Base-by-base conservation (phyloP, 2,329 filamentous ascomycete species). In the Lasiodiplodia sp. region DNA sequence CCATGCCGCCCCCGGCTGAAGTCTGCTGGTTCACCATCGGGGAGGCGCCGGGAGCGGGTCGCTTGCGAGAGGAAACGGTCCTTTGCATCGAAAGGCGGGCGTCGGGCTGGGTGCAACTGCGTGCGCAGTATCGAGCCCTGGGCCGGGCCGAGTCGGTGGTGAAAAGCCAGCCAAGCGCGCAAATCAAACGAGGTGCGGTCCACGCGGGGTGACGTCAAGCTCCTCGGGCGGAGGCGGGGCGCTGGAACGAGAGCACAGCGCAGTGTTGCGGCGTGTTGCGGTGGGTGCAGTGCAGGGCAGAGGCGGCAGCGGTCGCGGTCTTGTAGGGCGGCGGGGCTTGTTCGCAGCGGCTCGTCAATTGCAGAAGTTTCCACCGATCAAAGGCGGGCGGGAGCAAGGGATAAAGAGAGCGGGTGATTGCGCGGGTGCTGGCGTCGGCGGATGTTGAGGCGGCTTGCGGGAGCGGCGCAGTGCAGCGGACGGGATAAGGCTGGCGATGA, bases 21-120 rank as follows among this genome's bases (percentile, higher is more conserved):
- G 71, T 52, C 56, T 82, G 82, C 68, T 86, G 86, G 75, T 88
- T 87, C 25, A 86, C 81, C 72, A 87, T 81, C n/a, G 92, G 90
- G 47, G 88, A 86, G 70, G 90, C 83, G 77, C 91, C 92, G 68
- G 92, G 90, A 57, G 92, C 92, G 73, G 91, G 85, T 78, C 92
- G 87, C 83, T 96, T 96, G 79, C 92, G 84, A 72, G 72, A 75
- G 28, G 78, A 72, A 76, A 79, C 79, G 28, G 58, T 58, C 18
- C 21, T 69, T 60, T 52, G 68, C 16, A 57, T 67, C 47, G 47
- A 64, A 53, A 47, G 18, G 31, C 60, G 34, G 18, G 47, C 47
- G 60, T 52, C 31, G 60, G 47, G 34, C 60, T 38, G 28, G 44
- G 40, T 31, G 60, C 47, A 52, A 44, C 58, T 49, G 40, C 58